A percentile compares a stretch with the other conserved stretches of the same genome.
These are phyloP conservation scores for Musa beccarii DNA, from an alignment of 176 grass and related monocot genomes.

Conservation along the genomic window DNA sequence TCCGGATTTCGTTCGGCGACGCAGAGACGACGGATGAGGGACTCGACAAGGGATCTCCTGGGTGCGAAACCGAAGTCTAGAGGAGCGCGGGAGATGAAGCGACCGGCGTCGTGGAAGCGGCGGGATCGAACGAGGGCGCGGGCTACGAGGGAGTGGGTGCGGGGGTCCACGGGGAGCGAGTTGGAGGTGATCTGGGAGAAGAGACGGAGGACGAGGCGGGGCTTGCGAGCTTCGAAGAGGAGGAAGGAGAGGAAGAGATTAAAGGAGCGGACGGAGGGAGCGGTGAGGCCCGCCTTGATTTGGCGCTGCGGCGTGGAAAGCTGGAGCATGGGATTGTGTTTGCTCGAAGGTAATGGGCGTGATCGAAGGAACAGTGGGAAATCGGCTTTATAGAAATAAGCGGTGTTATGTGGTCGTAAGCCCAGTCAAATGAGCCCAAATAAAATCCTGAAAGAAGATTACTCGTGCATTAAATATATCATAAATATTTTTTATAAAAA, in stretches of 20 bases:
- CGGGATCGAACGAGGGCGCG: conserved; percentile 13
- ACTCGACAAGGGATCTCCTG: conserved; percentile 31
- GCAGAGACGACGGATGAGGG: conserved; percentile 45
- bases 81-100: conserved; percentile 11
- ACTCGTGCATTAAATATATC: too few relatives aligned
- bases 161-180: conserved; percentile 3
- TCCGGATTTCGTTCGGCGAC: conserved; percentile 17
- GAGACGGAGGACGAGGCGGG: conserved; percentile 13
- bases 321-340: not conserved
- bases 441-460: too few relatives aligned
- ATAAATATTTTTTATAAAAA: too few relatives aligned
- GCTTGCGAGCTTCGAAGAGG: conserved; percentile 14
- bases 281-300: not conserved
- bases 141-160: conserved; percentile 4
- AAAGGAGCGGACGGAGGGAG: not conserved
- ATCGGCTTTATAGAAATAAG: too few relatives aligned
- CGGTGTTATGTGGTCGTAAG: too few relatives aligned
- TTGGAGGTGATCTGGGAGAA: conserved; percentile 32
- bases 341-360: not conserved
- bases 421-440: too few relatives aligned
- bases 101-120: conserved; percentile 17
- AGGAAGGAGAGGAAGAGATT: conserved; percentile 3
- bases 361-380: too few relatives aligned
- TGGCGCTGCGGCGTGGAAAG: not conserved
- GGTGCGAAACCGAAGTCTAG: conserved; percentile 18